A percentile compares a stretch with the other conserved stretches of the same genome.
phyloP scores from a whole-genome alignment of 352 stramenopile species.

The Phytophthora palmivora region DNA sequence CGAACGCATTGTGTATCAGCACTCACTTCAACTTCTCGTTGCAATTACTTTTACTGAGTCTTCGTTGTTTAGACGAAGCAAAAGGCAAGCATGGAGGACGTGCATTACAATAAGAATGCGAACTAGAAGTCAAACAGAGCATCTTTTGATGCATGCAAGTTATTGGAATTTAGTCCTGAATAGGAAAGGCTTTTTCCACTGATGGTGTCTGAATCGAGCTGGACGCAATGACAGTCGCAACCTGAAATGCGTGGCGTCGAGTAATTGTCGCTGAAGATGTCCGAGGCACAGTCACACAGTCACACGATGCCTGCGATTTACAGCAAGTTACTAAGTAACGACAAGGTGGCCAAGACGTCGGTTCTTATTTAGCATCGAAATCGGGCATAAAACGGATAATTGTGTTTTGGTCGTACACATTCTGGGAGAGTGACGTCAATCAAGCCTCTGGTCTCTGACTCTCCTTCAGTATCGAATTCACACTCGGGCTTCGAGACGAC shows the following conservation, averaged over 20 bases:
- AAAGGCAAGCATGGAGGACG: no score
- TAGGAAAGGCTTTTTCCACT: background rate
- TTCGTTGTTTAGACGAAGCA: no score
- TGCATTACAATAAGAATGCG: no score
- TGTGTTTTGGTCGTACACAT: constrained; percentile 7
- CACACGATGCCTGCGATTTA: background rate
- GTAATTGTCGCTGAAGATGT: background rate
- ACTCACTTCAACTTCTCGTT: no score
- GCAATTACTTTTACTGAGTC: no score
- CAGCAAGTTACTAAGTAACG: background rate
- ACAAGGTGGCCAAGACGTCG: constrained; percentile 2
- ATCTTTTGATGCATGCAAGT: no score
- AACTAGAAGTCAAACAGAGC: no score
- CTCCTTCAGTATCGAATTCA: constrained; percentile 35
- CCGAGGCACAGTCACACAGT: background rate
- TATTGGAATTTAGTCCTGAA: no score
- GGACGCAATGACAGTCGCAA: background rate
- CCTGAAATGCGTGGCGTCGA: background rate
- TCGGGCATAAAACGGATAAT: background rate
- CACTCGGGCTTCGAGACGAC: constrained; percentile 19
- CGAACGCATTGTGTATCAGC: no score
- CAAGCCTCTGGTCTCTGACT: constrained; percentile 30
- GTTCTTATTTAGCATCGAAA: background rate
- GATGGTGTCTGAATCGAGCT: no score
- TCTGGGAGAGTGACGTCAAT: constrained; percentile 24